A percentile compares a stretch with the other conserved stretches of the same genome.
These are phyloP conservation scores for Calamus simplicifolius DNA, from an alignment of 176 grass and related monocot species.

Conservation along the genomic window DNA sequence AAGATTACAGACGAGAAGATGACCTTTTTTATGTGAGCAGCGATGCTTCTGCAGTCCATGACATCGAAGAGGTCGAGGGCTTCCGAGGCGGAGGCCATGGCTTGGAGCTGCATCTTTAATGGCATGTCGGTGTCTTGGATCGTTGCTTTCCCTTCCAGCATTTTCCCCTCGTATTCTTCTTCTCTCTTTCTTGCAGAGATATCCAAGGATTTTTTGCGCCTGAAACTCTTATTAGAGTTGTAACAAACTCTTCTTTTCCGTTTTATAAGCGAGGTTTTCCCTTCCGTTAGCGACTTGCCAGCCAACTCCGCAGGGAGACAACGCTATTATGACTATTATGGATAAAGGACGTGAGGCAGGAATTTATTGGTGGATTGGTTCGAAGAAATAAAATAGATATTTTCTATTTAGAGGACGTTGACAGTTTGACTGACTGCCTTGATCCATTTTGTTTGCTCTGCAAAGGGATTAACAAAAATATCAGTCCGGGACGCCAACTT, in stretches of 20 bases:
- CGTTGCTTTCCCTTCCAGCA: constrained; percentile 94
- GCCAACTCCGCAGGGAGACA: too few species aligned
- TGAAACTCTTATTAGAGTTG: too few species aligned
- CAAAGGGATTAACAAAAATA: too few species aligned
- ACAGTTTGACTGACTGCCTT: too few species aligned
- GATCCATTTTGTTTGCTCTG: too few species aligned
- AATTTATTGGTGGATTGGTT: not conserved
- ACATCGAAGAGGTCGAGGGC: constrained; percentile 91
- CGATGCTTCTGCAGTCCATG: constrained; percentile 78
- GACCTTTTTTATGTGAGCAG: constrained; percentile 85
- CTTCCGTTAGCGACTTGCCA: too few species aligned
- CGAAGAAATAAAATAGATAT: not conserved
- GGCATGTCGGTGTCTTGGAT: constrained; percentile 99
- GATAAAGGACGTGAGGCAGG: constrained; percentile 10
- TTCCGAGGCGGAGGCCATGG: constrained; percentile 64
- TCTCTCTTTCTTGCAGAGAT: not conserved
- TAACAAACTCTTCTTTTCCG: too few species aligned
- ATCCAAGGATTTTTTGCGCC: too few species aligned
- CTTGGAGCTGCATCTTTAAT: constrained; percentile 77
- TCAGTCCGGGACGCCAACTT: too few species aligned
- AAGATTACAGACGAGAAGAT: not conserved
- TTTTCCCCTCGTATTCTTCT: not conserved
- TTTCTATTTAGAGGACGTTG: not conserved
- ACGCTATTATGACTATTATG: not conserved
- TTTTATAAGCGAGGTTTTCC: too few species aligned